Conservation (phyloP, 164 flowering plant genomes). For the Magnolia changhungtana region DNA sequence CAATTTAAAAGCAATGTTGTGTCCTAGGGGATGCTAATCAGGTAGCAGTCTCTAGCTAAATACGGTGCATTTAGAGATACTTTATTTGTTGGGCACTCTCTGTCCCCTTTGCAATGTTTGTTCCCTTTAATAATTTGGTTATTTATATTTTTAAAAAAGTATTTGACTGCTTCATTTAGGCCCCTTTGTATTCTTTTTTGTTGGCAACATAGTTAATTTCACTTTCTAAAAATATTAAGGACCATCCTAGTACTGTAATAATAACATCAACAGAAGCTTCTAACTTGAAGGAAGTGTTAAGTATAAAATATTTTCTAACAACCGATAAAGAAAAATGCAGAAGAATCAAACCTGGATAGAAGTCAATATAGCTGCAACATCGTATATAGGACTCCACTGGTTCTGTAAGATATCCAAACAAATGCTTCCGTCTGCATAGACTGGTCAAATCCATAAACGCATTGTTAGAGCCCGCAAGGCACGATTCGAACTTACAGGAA, state of each 20-base stretch:
- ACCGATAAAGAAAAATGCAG: not conserved
- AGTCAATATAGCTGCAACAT: slow-evolving; percentile 52
- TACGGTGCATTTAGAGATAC: not conserved
- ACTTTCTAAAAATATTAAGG: not conserved
- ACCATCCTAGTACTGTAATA: not conserved
- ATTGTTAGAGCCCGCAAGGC: not conserved
- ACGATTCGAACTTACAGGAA: not conserved
- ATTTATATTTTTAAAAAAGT: no score
- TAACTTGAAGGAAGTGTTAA: not conserved
- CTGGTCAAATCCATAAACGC: slow-evolving; percentile 19
- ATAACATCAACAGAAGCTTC: not conserved
- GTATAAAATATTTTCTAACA: not conserved
- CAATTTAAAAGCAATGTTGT: no score
- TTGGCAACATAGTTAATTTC: not conserved
- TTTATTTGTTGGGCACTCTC: not conserved
- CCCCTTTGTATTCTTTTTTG: not conserved
- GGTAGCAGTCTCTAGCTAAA: not conserved
- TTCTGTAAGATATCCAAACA: slow-evolving; percentile 49
- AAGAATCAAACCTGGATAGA: slow-evolving; percentile 44
- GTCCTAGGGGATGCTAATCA: no score
- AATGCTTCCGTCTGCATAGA: slow-evolving; percentile 46
- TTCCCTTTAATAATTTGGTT: not conserved
- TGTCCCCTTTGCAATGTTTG: not conserved
- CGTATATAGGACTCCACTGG: slow-evolving; percentile 55
- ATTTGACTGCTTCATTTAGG: not conserved